Evolutionary conservation across 192 early-diverging fungal genomes (phyloP), one percentile per base, ranked within the genome.

Genomic region (Entomortierella chlamydospora): DNA sequence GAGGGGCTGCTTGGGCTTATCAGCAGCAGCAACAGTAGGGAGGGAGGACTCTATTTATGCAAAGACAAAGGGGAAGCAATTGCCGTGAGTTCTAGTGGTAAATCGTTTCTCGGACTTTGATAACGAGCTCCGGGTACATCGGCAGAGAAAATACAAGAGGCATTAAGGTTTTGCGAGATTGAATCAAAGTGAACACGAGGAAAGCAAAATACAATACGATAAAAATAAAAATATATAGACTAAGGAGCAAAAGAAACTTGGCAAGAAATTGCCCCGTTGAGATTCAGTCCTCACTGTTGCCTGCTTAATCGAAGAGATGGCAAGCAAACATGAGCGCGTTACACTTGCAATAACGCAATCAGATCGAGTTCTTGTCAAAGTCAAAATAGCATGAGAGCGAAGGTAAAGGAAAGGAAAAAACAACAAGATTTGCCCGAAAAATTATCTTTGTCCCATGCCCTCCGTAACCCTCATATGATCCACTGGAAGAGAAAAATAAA

Each of bases 1-100:
- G 43, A 84, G 53, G 18, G 61, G 85, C 83, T 89, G 87, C 73
- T 81, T 83, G 57, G 62, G 64, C 72, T 54, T 61, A n/a, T 72
- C 69, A 5, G 70, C 72, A 56, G 56, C 43, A 52, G 64, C 50
- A 29, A 9, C 62, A 23, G 52, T 23, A 23, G 23, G n/a, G 18
- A 30, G 62, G 31, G 68, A 43, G 2, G 76, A 65, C 29, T 55
- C 76, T 79, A 68, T 8, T 56, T 23, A 39, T 12, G 17, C 18
- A 26, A 47, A 61, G 17, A 47, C n/a, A 53, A n/a, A 29, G 13
- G 34, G 34, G 34, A 37, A 37, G 34, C n/a, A n/a, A n/a, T n/a
- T n/a, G n/a, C n/a, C n/a, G n/a, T n/a, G n/a, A n/a, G n/a, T n/a
- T n/a, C n/a, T n/a, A n/a, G n/a, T n/a, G n/a, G n/a, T n/a, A n/a